Base-by-base conservation (phyloP, 352 stramenopile genomes). In the Plasmopara halstedii region DNA sequence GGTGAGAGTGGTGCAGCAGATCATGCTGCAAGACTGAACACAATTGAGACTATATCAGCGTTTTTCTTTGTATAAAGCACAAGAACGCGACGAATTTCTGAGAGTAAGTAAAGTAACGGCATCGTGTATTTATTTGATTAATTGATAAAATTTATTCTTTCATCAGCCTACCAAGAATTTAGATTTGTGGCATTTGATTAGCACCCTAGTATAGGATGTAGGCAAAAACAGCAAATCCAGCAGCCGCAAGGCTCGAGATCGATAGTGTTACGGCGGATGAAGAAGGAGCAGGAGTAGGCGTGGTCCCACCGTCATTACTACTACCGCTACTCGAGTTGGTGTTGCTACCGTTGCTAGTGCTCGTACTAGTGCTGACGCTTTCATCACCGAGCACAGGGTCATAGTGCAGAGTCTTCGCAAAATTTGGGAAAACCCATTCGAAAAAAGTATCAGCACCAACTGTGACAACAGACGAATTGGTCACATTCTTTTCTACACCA, bases 361-460 rank as follows among this genome's bases (percentile, higher is more conserved):
- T 39, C 11, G 35, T 20, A 6, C 15, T 54, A 1, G 33, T 47
- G n/a, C 21, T 29, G 22, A 15, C 55, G 11, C 19, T 41, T 3
- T 61, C 52, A 1, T 55, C 46, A 4, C 66, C 63, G n/a, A 71
- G 46, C 6, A 82, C 70, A 2, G 70, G 70, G 34, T 82, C 70
- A 58, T 82, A 82, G 53, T 68, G 65, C 11, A 82, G 40, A n/a
- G 35, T 65, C 6, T 48, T 42, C 0, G 10, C 49, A 41, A 73
- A 82, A 10, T 22, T 39, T 32, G 70, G 58, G 46, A 82, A 76
- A 15, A 64, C 48, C 67, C 64, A 78, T 17, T 66, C 36, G 31
- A 67, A 70, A 31, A 68, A 47, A 1, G 49, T 44, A 9, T 36
- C 46, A 17, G 25, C 32, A n/a, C 7, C 48, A 2, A 32, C 40